Percentiles rank a stretch among this genome's conserved stretches.
Conservation (phyloP, 2,329 filamentous ascomycete species). For the Beauveria sp. region DNA sequence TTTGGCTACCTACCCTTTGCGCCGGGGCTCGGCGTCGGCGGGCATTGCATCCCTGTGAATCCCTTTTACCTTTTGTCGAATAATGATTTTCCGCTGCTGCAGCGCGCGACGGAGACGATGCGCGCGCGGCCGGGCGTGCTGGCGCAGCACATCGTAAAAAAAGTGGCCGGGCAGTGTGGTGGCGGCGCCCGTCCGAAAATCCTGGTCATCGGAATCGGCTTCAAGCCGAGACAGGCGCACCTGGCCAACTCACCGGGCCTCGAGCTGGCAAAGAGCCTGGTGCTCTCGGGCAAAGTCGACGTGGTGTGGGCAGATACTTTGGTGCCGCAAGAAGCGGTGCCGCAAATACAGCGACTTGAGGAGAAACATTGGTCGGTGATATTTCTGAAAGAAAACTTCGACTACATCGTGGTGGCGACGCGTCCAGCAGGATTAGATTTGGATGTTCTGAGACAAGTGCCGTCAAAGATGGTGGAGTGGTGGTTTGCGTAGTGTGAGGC, state of each 20-base stretch:
- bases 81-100: constrained; percentile 38
- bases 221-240: constrained; percentile 41
- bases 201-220: constrained; percentile 41
- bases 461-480: not conserved
- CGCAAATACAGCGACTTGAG: constrained; percentile 30
- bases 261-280: constrained; percentile 31
- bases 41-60: constrained; percentile 50
- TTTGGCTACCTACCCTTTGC: constrained; percentile 44
- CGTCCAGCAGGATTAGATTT: constrained; percentile 36
- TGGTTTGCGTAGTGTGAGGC: not conserved
- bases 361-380: constrained; percentile 28
- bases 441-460: constrained; percentile 26
- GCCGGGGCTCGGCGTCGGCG: constrained; percentile 44
- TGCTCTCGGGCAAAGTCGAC: constrained; percentile 29
- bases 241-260: constrained; percentile 41
- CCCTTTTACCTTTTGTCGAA: constrained; percentile 45
- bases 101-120: constrained; percentile 37
- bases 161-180: not conserved
- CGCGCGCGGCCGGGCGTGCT: constrained; percentile 32
- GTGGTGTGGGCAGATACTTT: constrained; percentile 38
- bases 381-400: constrained; percentile 29
- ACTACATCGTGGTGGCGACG: constrained; percentile 36
- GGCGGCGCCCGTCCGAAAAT: constrained; percentile 20
- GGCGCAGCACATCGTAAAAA: constrained; percentile 27
- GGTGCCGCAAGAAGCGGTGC: constrained; percentile 33